Conservation (phyloP, 1,284 basidiomycete genomes). For the Cryptococcus sp. region DNA sequence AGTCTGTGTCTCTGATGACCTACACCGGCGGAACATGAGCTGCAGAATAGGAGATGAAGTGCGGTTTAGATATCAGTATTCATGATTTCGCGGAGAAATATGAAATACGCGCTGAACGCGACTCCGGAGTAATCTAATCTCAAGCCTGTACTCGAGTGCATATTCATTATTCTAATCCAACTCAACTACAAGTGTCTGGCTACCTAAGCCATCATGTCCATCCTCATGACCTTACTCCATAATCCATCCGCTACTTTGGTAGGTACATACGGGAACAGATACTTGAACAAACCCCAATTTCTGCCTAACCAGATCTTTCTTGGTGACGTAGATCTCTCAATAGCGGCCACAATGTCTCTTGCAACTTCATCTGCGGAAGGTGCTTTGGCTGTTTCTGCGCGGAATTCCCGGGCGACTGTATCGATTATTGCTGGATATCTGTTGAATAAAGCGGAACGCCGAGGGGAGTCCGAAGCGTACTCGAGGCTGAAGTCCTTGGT, state of each 20-base stretch:
- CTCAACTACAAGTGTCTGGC: too few species aligned
- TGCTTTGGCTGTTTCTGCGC: neutral
- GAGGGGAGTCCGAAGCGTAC: neutral
- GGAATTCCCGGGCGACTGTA: neutral
- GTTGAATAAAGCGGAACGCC: neutral
- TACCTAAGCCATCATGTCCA: neutral
- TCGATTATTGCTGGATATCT: neutral
- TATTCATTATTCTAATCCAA: too few species aligned
- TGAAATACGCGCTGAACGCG: too few species aligned
- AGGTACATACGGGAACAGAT: neutral
- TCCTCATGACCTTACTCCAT: neutral
- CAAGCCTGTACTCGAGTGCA: too few species aligned
- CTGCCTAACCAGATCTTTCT: neutral
- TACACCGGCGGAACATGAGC: too few species aligned
- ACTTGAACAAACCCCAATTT: neutral
- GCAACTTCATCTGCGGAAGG: neutral
- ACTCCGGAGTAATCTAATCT: too few species aligned
- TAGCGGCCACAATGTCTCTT: neutral
- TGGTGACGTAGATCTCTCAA: neutral
- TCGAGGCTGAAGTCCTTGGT: neutral
- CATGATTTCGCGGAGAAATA: too few species aligned
- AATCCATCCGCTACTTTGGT: neutral
- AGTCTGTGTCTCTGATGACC: too few species aligned
- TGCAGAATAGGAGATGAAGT: too few species aligned
- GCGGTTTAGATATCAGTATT: too few species aligned